Evolutionary conservation across 1,284 basidiomycete genomes (phyloP).

Genomic region (Bjerkandera adusta): DNA sequence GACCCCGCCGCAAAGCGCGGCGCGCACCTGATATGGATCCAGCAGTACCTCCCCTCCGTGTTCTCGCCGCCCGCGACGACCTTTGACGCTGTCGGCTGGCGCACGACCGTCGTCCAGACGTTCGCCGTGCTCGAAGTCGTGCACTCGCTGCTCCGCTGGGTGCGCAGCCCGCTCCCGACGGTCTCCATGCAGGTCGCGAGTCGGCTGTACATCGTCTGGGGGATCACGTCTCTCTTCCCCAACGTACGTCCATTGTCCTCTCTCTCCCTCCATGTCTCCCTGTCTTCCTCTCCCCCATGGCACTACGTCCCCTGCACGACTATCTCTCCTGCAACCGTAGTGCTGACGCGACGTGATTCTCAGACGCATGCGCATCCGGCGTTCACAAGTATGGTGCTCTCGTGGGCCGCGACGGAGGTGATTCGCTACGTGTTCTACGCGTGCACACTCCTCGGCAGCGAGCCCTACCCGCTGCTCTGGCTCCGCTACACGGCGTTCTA

Average conservation of each 20-base stretch:
- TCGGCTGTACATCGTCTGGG: conserved; percentile 88
- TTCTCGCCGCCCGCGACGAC: conserved; percentile 40
- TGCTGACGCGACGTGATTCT: too few relatives aligned
- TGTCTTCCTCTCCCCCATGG: not conserved
- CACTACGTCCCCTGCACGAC: not conserved
- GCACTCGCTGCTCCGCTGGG: conserved; percentile 81
- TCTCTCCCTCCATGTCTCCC: not conserved
- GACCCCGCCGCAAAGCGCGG: conserved; percentile 14
- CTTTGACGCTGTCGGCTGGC: conserved; percentile 65
- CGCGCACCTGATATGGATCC: conserved; percentile 13
- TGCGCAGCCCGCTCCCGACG: conserved; percentile 82
- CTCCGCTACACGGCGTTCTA: conserved; percentile 92
- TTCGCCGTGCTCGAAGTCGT: conserved; percentile 80
- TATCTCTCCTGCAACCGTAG: too few relatives aligned
- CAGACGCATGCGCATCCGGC: conserved; percentile 76
- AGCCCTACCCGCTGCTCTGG: conserved; percentile 52
- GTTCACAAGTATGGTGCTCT: conserved; percentile 90
- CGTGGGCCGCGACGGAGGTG: conserved; percentile 92
- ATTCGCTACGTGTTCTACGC: conserved; percentile 94
- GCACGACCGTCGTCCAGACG: conserved; percentile 77
- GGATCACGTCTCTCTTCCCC: conserved; percentile 65
- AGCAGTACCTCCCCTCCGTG: conserved; percentile 31
- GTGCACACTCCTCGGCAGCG: conserved; percentile 56
- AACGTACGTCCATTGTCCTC: conserved; percentile 30
- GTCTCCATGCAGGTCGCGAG: conserved; percentile 87